A percentile compares a stretch with the other conserved stretches of the same genome.
Conservation (phyloP, 768 basidiomycete genomes). For the Calocybe indica region DNA sequence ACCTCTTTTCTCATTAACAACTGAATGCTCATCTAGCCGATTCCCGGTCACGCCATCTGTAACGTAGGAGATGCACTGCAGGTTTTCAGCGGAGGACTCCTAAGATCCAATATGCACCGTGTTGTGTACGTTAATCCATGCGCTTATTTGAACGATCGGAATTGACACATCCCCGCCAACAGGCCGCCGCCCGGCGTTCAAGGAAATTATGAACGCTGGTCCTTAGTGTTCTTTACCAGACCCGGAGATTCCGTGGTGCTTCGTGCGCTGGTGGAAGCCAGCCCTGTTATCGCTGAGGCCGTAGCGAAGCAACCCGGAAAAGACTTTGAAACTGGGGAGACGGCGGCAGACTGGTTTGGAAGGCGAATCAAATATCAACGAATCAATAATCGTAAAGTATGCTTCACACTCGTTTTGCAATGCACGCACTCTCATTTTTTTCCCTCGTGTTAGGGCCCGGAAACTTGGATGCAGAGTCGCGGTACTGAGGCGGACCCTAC, state of each 20-base stretch:
- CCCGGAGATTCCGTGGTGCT: constrained; percentile 49
- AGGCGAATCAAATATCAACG: constrained; percentile 39
- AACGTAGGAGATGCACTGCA: constrained; percentile 32
- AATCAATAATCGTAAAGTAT: constrained; percentile 35
- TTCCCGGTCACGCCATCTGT: constrained; percentile 49
- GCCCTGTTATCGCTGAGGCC: constrained; percentile 41
- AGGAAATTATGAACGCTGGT: constrained; percentile 49
- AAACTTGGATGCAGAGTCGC: constrained; percentile 41
- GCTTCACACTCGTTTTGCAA: constrained; percentile 3
- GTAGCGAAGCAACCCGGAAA: constrained; percentile 31
- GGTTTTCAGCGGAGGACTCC: constrained; percentile 16
- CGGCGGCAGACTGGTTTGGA: constrained; percentile 38
- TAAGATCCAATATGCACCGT: constrained; percentile 15
- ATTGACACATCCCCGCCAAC: neutral
- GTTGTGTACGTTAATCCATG: constrained; percentile 8
- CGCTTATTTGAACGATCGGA: neutral
- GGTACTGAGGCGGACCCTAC: constrained; percentile 28
- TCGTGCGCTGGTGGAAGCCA: constrained; percentile 45
- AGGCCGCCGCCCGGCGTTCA: constrained; percentile 60
- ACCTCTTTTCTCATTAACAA: neutral
- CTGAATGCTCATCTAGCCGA: constrained; percentile 22
- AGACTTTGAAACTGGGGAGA: constrained; percentile 29
- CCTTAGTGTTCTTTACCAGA: constrained; percentile 63
- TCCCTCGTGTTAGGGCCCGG: constrained; percentile 27
- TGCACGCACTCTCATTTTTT: neutral